These are phyloP conservation scores for Cryptosporidium parvum DNA, from an alignment of 169 alveolate species.

Conservation along the genomic window DNA sequence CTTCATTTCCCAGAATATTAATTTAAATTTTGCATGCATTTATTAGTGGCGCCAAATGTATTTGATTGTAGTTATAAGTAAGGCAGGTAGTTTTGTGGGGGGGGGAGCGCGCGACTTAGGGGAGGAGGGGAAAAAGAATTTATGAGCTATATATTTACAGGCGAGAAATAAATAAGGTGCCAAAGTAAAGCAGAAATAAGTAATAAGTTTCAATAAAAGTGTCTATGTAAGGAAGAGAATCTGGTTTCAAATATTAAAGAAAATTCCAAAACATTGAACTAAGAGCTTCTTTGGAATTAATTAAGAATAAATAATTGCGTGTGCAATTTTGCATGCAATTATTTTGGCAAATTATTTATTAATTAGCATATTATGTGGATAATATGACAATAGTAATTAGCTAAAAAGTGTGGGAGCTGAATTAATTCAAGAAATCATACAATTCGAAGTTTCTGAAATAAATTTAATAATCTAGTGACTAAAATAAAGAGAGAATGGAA, in stretches of 20 bases:
- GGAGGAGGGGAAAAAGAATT: background rate
- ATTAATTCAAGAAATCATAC: background rate
- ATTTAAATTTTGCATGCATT: background rate
- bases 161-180: background rate
- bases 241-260: too few species aligned
- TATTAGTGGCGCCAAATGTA: background rate
- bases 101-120: too few species aligned
- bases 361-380: background rate
- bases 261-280: background rate
- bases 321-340: background rate
- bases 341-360: background rate
- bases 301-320: background rate
- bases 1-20: background rate
- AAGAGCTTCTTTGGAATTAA: background rate
- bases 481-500: background rate
- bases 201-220: too few species aligned
- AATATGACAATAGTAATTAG: background rate
- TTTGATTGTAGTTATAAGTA: background rate
- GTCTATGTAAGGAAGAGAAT: too few species aligned
- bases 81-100: background rate
- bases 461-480: too few species aligned
- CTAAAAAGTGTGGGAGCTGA: background rate
- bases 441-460: background rate
- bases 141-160: background rate
- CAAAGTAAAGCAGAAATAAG: background rate